Conservation (phyloP, 164 flowering plant species). For the Berberis vulgaris region DNA sequence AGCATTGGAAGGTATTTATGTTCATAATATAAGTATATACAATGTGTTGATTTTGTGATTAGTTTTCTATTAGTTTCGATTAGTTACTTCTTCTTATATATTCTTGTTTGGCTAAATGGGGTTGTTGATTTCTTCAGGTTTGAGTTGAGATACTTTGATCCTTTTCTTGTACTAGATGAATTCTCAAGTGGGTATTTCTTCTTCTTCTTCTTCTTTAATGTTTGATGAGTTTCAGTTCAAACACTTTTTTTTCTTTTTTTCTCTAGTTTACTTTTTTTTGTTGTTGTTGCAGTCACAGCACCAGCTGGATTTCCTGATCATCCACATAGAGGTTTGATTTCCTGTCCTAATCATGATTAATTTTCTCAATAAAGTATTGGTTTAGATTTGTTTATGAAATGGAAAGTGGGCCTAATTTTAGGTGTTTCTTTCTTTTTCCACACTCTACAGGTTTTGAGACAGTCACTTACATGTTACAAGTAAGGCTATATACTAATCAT, state of each 20-base stretch:
- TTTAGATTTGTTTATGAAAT: neutral
- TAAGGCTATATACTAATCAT: slow-evolving; percentile 5
- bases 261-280: neutral
- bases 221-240: neutral
- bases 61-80: neutral
- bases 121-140: slow-evolving; percentile 32
- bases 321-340: slow-evolving; percentile 77
- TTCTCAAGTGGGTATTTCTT: slow-evolving; percentile 50
- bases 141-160: slow-evolving; percentile 74
- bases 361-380: neutral
- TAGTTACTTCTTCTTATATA: neutral
- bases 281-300: slow-evolving; percentile 52
- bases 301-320: slow-evolving; percentile 95
- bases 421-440: neutral
- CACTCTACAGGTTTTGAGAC: slow-evolving; percentile 69
- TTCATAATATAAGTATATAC: neutral
- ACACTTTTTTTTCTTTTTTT: too few species aligned
- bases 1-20: slow-evolving; percentile 58
- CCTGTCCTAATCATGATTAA: neutral
- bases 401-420: neutral
- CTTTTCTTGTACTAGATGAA: slow-evolving; percentile 81
- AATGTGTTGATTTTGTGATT: neutral
- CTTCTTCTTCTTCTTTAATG: slow-evolving; percentile 3
- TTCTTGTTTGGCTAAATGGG: slow-evolving; percentile 5
- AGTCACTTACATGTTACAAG: slow-evolving; percentile 90